A percentile compares a stretch with the other conserved stretches of the same genome.
These are phyloP conservation scores for Tephrocybe rancida DNA, from an alignment of 768 basidiomycete genomes.

Conservation along the genomic window DNA sequence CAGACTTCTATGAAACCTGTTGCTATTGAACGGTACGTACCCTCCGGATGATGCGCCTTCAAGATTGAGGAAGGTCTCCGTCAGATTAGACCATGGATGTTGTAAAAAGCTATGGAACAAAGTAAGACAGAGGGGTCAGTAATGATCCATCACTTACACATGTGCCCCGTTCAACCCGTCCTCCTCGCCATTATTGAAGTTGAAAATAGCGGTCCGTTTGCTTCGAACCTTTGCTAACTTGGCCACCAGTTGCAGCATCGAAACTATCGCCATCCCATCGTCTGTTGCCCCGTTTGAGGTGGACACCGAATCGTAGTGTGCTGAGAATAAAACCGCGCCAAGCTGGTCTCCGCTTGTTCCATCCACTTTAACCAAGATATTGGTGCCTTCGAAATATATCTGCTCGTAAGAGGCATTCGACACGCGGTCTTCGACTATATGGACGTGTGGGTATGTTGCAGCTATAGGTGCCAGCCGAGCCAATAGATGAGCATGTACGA, in stretches of 20 bases:
- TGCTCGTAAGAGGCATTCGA: conserved; percentile 18
- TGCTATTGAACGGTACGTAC: conserved; percentile 35
- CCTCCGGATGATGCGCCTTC: conserved; percentile 84
- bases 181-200: conserved; percentile 88
- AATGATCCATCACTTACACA: conserved; percentile 46
- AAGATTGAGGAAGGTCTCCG: conserved; percentile 74
- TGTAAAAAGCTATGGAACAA: conserved; percentile 54
- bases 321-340: conserved; percentile 69
- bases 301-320: conserved; percentile 83
- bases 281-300: conserved; percentile 78
- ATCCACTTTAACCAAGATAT: conserved; percentile 66
- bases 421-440: conserved; percentile 50
- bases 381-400: conserved; percentile 71
- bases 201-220: conserved; percentile 69
- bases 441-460: conserved; percentile 43
- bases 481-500: conserved; percentile 62
- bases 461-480: conserved; percentile 52
- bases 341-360: conserved; percentile 42
- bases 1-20: neutral
- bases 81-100: conserved; percentile 74
- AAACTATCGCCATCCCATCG: conserved; percentile 35
- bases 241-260: conserved; percentile 45
- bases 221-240: conserved; percentile 34
- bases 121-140: too few species aligned
- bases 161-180: conserved; percentile 75